phyloP scores from a whole-genome alignment of 768 basidiomycete species.

The Tephrocybe rancida region DNA sequence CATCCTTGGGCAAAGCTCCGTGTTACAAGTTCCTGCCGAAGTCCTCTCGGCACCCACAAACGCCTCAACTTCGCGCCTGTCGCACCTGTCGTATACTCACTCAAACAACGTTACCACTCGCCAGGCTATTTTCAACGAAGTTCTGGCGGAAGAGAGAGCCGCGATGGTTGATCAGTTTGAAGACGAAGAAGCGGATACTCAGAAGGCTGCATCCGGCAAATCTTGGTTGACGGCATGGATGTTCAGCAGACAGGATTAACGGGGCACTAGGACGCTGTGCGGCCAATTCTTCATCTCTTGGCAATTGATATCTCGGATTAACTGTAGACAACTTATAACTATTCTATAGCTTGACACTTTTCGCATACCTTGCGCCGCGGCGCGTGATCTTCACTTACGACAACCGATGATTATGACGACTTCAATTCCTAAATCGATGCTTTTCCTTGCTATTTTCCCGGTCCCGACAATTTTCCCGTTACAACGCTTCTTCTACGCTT shows the following conservation, averaged over 20 bases:
- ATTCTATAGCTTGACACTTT: conserved; percentile 21
- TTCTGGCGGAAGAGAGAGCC: conserved; percentile 69
- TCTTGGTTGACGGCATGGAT: conserved; percentile 73
- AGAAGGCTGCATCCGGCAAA: conserved; percentile 44
- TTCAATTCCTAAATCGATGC: background rate
- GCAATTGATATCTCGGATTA: conserved; percentile 41
- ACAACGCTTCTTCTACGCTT: conserved; percentile 21
- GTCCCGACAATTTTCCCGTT: conserved; percentile 38
- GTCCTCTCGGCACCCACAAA: conserved; percentile 33
- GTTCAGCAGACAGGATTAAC: conserved; percentile 46
- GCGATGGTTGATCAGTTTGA: conserved; percentile 54
- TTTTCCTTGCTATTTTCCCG: conserved; percentile 28
- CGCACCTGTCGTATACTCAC: conserved; percentile 29
- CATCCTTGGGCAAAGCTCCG: conserved; percentile 40
- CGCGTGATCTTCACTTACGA: conserved; percentile 23
- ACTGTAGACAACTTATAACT: conserved; percentile 29
- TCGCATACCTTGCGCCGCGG: conserved; percentile 17
- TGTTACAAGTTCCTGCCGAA: conserved; percentile 47
- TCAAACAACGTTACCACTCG: conserved; percentile 53
- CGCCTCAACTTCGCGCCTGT: conserved; percentile 37
- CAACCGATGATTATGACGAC: conserved; percentile 10
- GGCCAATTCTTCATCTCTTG: conserved; percentile 26
- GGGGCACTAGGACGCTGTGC: conserved; percentile 15
- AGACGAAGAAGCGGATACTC: conserved; percentile 55
- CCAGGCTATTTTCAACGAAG: conserved; percentile 68